Percentiles rank a stretch among this genome's conserved stretches.
These are phyloP conservation scores for Candida odintsovae DNA, from an alignment of 805 yeast genomes.

Conservation along the genomic window DNA sequence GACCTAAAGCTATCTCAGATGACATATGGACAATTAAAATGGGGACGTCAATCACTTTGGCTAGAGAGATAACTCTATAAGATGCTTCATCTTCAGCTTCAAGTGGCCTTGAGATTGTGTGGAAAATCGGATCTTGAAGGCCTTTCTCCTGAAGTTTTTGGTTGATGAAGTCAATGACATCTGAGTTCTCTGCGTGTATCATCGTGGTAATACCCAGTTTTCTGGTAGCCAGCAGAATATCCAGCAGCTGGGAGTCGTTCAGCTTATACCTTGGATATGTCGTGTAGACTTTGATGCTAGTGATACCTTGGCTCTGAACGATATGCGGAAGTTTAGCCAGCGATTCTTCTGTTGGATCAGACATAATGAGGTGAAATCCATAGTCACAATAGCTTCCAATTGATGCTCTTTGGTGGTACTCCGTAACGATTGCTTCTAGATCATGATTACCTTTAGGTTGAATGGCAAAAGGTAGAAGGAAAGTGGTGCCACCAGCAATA, in stretches of 20 bases:
- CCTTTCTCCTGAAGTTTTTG: conserved; percentile 33
- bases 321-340: conserved; percentile 29
- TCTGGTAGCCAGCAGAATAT: conserved; percentile 33
- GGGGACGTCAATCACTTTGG: conserved; percentile 40
- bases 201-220: conserved; percentile 39
- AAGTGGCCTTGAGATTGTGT: conserved; percentile 38
- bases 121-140: conserved; percentile 37
- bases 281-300: conserved; percentile 31
- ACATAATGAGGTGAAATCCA: conserved; percentile 41
- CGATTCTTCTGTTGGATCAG: conserved; percentile 28
- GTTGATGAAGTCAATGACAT: conserved; percentile 36
- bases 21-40: conserved; percentile 45
- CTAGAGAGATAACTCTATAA: conserved; percentile 38
- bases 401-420: conserved; percentile 27
- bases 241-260: conserved; percentile 34
- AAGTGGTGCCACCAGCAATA: conserved; percentile 46
- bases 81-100: conserved; percentile 46
- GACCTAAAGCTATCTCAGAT: conserved; percentile 33
- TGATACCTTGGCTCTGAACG: conserved; percentile 19
- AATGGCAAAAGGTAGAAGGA: conserved; percentile 41
- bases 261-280: conserved; percentile 39
- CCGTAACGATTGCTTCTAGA: conserved; percentile 25
- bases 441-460: conserved; percentile 33
- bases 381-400: conserved; percentile 40
- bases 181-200: conserved; percentile 48